Evolutionary conservation across 805 yeast species (phyloP).

Genomic region (Saccharomycopsis sp.): DNA sequence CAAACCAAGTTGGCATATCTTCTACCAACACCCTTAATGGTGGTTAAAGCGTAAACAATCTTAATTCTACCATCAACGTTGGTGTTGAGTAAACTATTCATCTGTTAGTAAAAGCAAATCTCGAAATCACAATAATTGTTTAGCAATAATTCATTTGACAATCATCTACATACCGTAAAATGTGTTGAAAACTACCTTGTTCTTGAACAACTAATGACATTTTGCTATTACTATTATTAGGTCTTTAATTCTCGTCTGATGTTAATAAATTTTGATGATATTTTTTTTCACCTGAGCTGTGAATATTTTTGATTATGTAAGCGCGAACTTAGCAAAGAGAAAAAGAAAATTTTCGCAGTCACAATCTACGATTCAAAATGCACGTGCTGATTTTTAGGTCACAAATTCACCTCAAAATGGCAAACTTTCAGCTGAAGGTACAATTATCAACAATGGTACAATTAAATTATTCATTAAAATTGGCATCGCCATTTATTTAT

Average conservation of each 20-base stretch:
- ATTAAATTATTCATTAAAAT: no score
- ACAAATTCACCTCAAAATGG: no score
- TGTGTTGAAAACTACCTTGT: conserved; percentile 99
- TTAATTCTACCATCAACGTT: conserved; percentile 99
- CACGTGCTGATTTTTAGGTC: no score
- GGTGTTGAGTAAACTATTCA: conserved; percentile 92
- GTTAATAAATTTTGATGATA: neutral
- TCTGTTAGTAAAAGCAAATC: conserved; percentile 19
- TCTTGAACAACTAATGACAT: conserved; percentile 98
- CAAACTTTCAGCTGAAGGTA: no score
- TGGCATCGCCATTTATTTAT: no score
- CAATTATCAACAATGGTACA: no score
- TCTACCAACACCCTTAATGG: conserved; percentile 99
- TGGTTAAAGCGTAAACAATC: conserved; percentile 99
- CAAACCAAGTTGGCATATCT: conserved; percentile 99
- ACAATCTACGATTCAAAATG: no score
- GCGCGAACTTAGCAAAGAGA: neutral
- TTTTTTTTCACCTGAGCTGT: conserved; percentile 2
- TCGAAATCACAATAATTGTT: neutral
- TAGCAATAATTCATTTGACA: neutral
- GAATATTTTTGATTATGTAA: conserved; percentile 1
- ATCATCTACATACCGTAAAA: conserved; percentile 81
- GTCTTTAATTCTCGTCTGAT: neutral
- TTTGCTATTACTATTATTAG: conserved; percentile 30
- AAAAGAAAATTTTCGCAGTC: no score